Evolutionary conservation across 2,329 filamentous ascomycete species (phyloP), one percentile per base, ranked within the genome.

Genomic region (Ceratocystis papillata): DNA sequence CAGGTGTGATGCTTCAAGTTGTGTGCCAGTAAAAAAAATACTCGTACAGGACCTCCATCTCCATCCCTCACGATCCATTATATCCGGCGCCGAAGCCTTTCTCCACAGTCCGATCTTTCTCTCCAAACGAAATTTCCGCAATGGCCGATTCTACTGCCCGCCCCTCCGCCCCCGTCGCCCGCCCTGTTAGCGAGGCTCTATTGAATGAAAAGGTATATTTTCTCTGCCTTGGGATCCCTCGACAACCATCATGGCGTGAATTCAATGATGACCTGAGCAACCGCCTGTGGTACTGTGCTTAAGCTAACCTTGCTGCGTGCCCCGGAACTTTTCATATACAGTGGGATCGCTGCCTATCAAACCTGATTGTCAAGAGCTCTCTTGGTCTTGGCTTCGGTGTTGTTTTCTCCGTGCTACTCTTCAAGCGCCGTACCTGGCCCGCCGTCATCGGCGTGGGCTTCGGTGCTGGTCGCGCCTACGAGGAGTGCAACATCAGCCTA

Each of bases 311-410:
- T 30, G n/a, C 10, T 12, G 12, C 20, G 61, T 62, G 60, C 10
- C 28, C 20, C 37, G 60, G 37, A 37, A 62, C 20, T 46, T 15
- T 10, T 50, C 10, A 17, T 22, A 17, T 69, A 53, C 69, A 99
- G 94, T 99, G 94, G 94, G 94, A 99, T 77, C 93, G 89, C 80
- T 96, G 94, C 79, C 87, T 99, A 72, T 97, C 94, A 72, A 96
- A 95, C 75, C 85, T 96, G 77, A 85, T 99, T 75, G 95, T 99
- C 82, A 92, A 95, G 78, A 97, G 93, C 70, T 87, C 89, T 66
- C 88, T 99, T 77, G 94, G 94, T 74, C 88, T 97, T 75, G 90
- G 89, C 72, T 99, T 99, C 79, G 94, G 94, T 75, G 88, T 99
- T 76, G 90, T 99, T 79, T 97, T 99, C 82, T 97, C 94, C 69